Evolutionary conservation across 306 rosid genomes (phyloP).

Genomic region (Dryas drummondii): DNA sequence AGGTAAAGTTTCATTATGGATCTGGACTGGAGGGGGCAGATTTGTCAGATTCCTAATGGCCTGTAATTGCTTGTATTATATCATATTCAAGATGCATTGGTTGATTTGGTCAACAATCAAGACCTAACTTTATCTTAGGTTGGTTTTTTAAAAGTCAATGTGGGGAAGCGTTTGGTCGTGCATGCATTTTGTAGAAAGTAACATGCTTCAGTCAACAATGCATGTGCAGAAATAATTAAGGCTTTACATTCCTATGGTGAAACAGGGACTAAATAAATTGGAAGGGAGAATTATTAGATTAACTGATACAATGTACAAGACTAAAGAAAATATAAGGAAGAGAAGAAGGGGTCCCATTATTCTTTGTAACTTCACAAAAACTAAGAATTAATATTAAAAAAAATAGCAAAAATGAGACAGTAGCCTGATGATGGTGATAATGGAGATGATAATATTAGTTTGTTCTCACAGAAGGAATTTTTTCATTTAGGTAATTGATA

Average conservation of each 20-base stretch:
- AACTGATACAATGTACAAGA: constrained; percentile 11
- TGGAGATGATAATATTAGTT: neutral
- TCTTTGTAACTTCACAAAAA: neutral
- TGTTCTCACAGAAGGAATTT: neutral
- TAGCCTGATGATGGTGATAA: neutral
- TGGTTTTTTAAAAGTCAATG: constrained; percentile 43
- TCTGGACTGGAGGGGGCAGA: constrained; percentile 39
- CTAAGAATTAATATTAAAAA: neutral
- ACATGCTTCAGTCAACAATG: constrained; percentile 73
- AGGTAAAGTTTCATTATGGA: constrained; percentile 32
- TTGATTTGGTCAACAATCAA: constrained; percentile 56
- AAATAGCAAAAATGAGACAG: neutral
- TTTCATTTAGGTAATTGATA: neutral
- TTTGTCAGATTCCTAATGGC: constrained; percentile 24
- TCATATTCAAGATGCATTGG: constrained; percentile 20
- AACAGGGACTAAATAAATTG: constrained; percentile 15
- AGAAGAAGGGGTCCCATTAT: neutral
- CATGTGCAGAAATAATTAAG: constrained; percentile 58
- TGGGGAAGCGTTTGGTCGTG: constrained; percentile 48
- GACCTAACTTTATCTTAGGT: constrained; percentile 28
- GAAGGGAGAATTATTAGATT: neutral
- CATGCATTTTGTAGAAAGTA: constrained; percentile 50
- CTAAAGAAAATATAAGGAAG: neutral
- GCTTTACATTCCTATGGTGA: constrained; percentile 14
- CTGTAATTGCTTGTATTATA: constrained; percentile 17